Evolutionary conservation across 1,139 yeast genomes (phyloP), one percentile per base, ranked within the genome.

Genomic region (Magnusiomyces suaveolens): DNA sequence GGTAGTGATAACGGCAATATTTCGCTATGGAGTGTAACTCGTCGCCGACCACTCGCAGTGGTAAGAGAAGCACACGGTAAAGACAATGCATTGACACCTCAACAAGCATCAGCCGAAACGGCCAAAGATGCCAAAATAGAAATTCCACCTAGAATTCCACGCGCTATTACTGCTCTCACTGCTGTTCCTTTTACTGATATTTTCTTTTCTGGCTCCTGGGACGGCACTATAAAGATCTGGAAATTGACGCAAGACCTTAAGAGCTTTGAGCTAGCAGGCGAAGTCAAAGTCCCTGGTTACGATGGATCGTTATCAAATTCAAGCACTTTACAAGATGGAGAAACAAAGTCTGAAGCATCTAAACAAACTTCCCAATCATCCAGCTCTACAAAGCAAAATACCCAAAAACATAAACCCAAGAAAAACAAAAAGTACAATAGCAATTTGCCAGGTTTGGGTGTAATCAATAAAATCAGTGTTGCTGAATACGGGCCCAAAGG

Each of bases 1-100:
- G 97, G 98, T 1, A 83, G 95, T 20, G 98, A 94, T 68, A 92
- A 90, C 66, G 98, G 98, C 48, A 86, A 82, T 66, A 72, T 92
- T 44, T 75, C 87, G 25, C 74, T 94, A 59, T 92, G 98, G 98
- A 83, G 96, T 4, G 72, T 86, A 57, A 83, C 87, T 32, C 88
- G 88, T 72, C 92, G 92, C 77, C 90, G 89, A 71, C 95, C 98
- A 8, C 70, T 87, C 43, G 82, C 71, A 67, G 81, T 82, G 1
- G 71, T 79, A 58, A 78, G 94, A 64, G 70, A 76, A 51, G 85
- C 92, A 2, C 98, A 92, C 69, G 98, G 97, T 1, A 66, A 81
- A 26, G 80, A 81, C 58, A 84, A 86, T 20, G 69, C 70, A 43
- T 66, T 79, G 46, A 62, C 70, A 1, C 69, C 82, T 1, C 61